phyloP scores from a whole-genome alignment of 768 basidiomycete genomes.

The Rhodotorula babjevae region DNA sequence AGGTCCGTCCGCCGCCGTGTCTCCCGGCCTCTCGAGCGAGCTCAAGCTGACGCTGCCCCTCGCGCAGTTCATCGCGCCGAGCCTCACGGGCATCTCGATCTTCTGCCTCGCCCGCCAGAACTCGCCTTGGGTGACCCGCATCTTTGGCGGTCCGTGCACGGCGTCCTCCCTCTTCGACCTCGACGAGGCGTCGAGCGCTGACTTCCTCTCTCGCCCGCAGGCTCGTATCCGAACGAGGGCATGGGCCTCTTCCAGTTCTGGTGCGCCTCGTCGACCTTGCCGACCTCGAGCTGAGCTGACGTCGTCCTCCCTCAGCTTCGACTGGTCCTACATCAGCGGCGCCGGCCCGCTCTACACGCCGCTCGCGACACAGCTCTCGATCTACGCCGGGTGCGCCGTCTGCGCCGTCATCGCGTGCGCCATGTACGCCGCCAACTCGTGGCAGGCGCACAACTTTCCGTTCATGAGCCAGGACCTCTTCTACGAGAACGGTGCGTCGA shows the following conservation, averaged over 20 bases:
- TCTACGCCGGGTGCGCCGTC: constrained; percentile 34
- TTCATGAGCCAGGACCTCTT: constrained; percentile 45
- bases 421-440: constrained; percentile 39
- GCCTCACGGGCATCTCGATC: constrained; percentile 44
- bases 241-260: constrained; percentile 39
- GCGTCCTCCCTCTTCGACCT: not conserved
- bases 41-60: not conserved
- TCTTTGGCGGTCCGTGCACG: constrained; percentile 31
- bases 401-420: constrained; percentile 41
- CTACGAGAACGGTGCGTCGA: constrained; percentile 36
- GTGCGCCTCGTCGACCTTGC: not conserved
- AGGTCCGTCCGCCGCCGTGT: not conserved
- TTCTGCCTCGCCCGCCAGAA: constrained; percentile 47
- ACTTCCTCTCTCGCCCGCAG: not conserved
- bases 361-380: constrained; percentile 43
- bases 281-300: not conserved
- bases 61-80: constrained; percentile 39
- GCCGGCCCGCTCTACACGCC: constrained; percentile 44
- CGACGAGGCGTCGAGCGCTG: not conserved
- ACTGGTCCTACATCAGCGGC: constrained; percentile 37
- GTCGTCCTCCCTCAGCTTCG: constrained; percentile 15
- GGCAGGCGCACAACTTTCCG: constrained; percentile 45
- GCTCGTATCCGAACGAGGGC: constrained; percentile 43
- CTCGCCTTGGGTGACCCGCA: constrained; percentile 46
- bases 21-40: not conserved